phyloP scores from a whole-genome alignment of 345 rosid genomes.

The Conringia planisiliqua region DNA sequence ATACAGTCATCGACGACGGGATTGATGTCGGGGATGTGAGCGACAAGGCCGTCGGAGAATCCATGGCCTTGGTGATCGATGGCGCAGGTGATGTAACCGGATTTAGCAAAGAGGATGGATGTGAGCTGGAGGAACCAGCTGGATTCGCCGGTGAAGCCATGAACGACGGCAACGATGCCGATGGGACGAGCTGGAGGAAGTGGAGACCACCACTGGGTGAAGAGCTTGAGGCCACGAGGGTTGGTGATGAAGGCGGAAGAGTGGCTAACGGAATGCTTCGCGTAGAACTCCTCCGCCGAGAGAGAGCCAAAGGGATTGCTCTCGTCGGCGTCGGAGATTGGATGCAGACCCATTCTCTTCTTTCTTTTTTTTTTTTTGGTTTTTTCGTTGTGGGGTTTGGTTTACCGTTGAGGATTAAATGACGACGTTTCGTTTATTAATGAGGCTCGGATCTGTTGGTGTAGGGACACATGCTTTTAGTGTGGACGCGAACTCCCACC shows the following conservation, averaged over 20 bases:
- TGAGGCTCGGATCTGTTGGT: slow-evolving; percentile 10
- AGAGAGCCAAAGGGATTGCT: slow-evolving; percentile 64
- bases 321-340: slow-evolving; percentile 70
- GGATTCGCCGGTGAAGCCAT: slow-evolving; percentile 91
- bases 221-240: slow-evolving; percentile 73
- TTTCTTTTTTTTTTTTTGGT: too few species aligned
- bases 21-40: slow-evolving; percentile 74
- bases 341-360: slow-evolving; percentile 58
- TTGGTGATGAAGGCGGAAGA: slow-evolving; percentile 74
- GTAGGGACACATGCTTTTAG: slow-evolving; percentile 25
- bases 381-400: slow-evolving; percentile 17
- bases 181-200: slow-evolving; percentile 43
- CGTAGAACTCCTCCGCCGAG: slow-evolving; percentile 69
- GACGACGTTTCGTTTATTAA: not conserved
- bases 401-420: slow-evolving; percentile 20
- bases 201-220: slow-evolving; percentile 93
- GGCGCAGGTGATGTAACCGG: slow-evolving; percentile 76
- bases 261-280: slow-evolving; percentile 67
- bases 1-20: slow-evolving; percentile 87
- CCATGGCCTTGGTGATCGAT: slow-evolving; percentile 99
- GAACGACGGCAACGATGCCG: slow-evolving; percentile 78
- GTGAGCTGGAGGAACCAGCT: slow-evolving; percentile 80
- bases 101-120: slow-evolving; percentile 69
- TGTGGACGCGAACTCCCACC: slow-evolving; percentile 26
- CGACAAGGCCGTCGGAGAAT: slow-evolving; percentile 71